These are phyloP conservation scores for Ophiocytium majus DNA, from an alignment of 352 stramenopile species.

Conservation along the genomic window DNA sequence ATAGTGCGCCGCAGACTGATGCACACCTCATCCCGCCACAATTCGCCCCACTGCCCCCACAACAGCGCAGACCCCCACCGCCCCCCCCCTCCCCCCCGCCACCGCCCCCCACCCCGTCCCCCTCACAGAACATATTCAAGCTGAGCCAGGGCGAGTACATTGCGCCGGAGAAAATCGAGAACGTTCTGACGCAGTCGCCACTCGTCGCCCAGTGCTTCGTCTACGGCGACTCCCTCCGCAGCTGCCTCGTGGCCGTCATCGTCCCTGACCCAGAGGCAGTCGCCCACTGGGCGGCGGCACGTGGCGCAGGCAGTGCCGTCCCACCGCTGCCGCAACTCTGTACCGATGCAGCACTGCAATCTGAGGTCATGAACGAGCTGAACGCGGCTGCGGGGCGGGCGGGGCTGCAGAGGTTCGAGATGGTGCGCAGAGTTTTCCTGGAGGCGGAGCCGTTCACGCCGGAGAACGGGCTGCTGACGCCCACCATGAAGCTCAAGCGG, in stretches of 20 bases:
- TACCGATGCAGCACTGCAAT: slow-evolving; percentile 33
- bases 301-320: slow-evolving; percentile 31
- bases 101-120: not conserved
- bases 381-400: slow-evolving; percentile 28
- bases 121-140: slow-evolving; percentile 84
- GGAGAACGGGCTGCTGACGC: slow-evolving; percentile 70
- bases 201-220: slow-evolving; percentile 92
- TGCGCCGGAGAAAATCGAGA: slow-evolving; percentile 92
- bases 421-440: slow-evolving; percentile 58
- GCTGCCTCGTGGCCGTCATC: slow-evolving; percentile 84
- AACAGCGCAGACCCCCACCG: too few relatives aligned
- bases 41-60: too few relatives aligned
- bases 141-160: slow-evolving; percentile 90
- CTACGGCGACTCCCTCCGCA: slow-evolving; percentile 91
- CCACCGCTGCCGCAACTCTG: slow-evolving; percentile 26
- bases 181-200: slow-evolving; percentile 82
- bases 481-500: slow-evolving; percentile 71
- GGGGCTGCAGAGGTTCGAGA: slow-evolving; percentile 50
- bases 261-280: slow-evolving; percentile 85
- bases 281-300: slow-evolving; percentile 68
- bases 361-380: slow-evolving; percentile 40
- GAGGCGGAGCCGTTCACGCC: slow-evolving; percentile 64
- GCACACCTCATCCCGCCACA: too few relatives aligned
- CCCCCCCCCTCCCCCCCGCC: not conserved
- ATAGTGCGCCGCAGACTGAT: too few relatives aligned